Base-by-base conservation (phyloP, 1,284 basidiomycete genomes). In the Puccinia triticina region DNA sequence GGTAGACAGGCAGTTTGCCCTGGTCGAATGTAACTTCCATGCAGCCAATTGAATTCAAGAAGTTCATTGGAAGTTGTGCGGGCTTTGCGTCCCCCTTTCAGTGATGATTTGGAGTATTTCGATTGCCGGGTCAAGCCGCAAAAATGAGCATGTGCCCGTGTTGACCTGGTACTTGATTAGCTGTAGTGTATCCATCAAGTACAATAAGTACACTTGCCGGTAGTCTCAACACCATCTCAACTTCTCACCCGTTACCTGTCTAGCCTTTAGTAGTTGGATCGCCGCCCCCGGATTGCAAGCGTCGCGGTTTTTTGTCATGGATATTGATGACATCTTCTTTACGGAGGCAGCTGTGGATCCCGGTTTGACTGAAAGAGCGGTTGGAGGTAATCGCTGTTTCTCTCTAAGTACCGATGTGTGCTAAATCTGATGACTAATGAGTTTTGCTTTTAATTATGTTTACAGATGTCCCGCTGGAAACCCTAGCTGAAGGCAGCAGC, bases 261-360 rank as follows among this genome's bases (percentile, higher is more conserved):
- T 5, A 7, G 23, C 55, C 55, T 16, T 5, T 57, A 29, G n/a
- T 57, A n/a, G n/a, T 57, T 21, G 4, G 26, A 57, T 7, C 55
- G 23, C 10, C 5, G 21, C n/a, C n/a, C n/a, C n/a, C n/a, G n/a
- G n/a, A n/a, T n/a, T n/a, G n/a, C n/a, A n/a, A n/a, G n/a, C n/a
- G n/a, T n/a, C n/a, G n/a, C n/a, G n/a, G 26, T 1, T n/a, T 29
- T 5, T 57, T 12, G 37, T 43, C 64, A 67, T 67, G 64, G 64
- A 67, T 67, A 18, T 67, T 29, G 64, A 67, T 18, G 64, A 67
- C 21, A 37, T 37, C 18, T 67, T 67, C 32, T 67, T 67, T 37
- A 37, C 40, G 12, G n/a, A n/a, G 21, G n/a, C n/a, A n/a, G n/a
- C n/a, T n/a, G n/a, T n/a, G n/a, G n/a, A n/a, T n/a, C n/a, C n/a